Evolutionary conservation across 805 yeast species (phyloP).

Genomic region (Candida pseudoglaebosa): DNA sequence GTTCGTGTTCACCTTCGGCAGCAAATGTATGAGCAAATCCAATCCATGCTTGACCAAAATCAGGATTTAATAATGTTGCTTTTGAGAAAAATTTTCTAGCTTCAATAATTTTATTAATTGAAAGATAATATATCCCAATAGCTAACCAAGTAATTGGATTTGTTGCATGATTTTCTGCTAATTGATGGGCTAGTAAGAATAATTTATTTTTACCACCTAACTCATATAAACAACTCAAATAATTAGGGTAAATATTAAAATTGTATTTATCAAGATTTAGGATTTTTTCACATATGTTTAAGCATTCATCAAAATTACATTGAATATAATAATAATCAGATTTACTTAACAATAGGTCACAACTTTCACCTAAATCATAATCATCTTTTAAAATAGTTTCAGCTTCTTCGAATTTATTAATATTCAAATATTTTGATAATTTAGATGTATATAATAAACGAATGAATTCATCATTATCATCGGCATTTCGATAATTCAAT

Average conservation of each 20-base stretch:
- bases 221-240: conserved; percentile 81
- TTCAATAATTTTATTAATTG: conserved; percentile 67
- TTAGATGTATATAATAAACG: conserved; percentile 70
- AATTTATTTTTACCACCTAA: conserved; percentile 77
- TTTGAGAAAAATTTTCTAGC: conserved; percentile 86
- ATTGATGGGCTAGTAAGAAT: conserved; percentile 74
- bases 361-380: conserved; percentile 63
- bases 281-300: conserved; percentile 64
- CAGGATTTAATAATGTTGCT: conserved; percentile 84
- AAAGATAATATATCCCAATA: conserved; percentile 83
- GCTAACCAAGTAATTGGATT: conserved; percentile 87
- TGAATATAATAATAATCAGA: conserved; percentile 71
- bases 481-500: conserved; percentile 67
- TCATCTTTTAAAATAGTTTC: conserved; percentile 64
- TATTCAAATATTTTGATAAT: conserved; percentile 67
- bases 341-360: conserved; percentile 62
- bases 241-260: conserved; percentile 67
- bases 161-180: conserved; percentile 81
- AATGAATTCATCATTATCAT: conserved; percentile 78
- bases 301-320: conserved; percentile 75
- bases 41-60: conserved; percentile 93
- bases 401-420: conserved; percentile 57
- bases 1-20: conserved; percentile 98
- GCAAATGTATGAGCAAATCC: conserved; percentile 99
- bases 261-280: conserved; percentile 64